Conservation (phyloP, 2,329 filamentous ascomycete species). For the Westerdykella sp. region DNA sequence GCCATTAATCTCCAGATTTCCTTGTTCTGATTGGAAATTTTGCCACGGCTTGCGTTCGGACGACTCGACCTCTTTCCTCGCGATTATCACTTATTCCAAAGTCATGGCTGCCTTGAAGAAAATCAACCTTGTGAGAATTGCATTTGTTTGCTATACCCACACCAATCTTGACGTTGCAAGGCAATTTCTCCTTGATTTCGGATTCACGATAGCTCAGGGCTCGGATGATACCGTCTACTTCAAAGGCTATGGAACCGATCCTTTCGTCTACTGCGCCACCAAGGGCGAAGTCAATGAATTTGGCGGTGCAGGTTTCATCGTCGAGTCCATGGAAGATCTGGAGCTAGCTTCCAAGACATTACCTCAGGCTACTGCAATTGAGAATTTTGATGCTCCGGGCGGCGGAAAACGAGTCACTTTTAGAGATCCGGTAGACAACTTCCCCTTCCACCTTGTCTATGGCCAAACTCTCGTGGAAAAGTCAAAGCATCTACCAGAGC, state of each 20-base stretch:
- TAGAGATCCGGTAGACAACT: constrained; percentile 38
- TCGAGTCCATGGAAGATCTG: constrained; percentile 50
- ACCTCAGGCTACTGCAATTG: constrained; percentile 39
- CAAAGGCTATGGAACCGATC: constrained; percentile 54
- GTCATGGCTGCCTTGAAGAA: too few species aligned
- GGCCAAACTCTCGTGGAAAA: constrained; percentile 36
- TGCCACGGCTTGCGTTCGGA: too few species aligned
- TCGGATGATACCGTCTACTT: constrained; percentile 44
- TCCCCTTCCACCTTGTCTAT: constrained; percentile 48
- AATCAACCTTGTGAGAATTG: too few species aligned
- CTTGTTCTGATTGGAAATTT: too few species aligned
- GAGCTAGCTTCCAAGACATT: constrained; percentile 42
- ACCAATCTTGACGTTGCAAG: constrained; percentile 7
- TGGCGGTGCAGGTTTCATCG: constrained; percentile 50
- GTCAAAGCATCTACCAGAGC: constrained; percentile 46
- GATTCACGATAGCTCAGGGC: constrained; percentile 7
- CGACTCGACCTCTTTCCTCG: too few species aligned
- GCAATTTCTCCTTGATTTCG: constrained; percentile 13
- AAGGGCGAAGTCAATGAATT: constrained; percentile 44
- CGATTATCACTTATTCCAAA: too few species aligned
- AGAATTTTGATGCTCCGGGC: constrained; percentile 47
- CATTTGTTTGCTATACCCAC: constrained; percentile 12
- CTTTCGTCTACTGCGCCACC: constrained; percentile 49
- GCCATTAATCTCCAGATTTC: too few species aligned
- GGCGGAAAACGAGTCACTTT: constrained; percentile 44